Percentiles rank a stretch among this genome's conserved stretches.
phyloP scores from a whole-genome alignment of 208 protist species.

The Jaenimonas drosophilae region DNA sequence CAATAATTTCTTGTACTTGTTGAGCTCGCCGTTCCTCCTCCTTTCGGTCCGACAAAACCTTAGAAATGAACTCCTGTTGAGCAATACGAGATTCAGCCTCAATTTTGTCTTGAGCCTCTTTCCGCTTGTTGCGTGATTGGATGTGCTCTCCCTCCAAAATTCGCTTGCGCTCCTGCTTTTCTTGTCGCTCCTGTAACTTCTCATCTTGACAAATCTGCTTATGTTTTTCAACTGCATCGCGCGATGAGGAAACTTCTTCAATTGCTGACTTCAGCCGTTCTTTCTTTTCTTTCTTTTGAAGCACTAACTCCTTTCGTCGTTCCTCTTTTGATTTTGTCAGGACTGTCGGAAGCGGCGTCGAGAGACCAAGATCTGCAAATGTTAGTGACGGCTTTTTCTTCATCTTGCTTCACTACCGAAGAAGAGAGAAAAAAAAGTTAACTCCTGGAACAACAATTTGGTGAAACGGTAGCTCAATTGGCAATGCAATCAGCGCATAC shows the following conservation, averaged over 20 bases:
- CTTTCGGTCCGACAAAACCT: conserved; percentile 9
- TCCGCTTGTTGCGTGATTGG: conserved; percentile 31
- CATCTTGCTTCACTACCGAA: conserved; percentile 11
- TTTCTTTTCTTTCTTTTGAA: conserved; percentile 69
- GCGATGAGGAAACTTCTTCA: conserved; percentile 31
- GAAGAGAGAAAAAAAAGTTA: conserved; percentile 3
- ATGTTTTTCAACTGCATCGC: conserved; percentile 46
- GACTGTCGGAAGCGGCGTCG: conserved; percentile 49
- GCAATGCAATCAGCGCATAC: background rate
- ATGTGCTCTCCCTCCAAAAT: conserved; percentile 49
- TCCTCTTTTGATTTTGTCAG: conserved; percentile 46
- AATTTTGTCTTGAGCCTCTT: conserved; percentile 21
- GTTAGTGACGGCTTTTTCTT: conserved; percentile 38
- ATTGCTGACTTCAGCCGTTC: conserved; percentile 43
- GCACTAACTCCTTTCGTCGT: conserved; percentile 37
- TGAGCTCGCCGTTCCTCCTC: conserved; percentile 17
- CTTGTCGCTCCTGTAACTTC: conserved; percentile 19
- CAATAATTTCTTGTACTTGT: conserved; percentile 33
- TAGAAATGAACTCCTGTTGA: conserved; percentile 25
- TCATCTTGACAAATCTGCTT: conserved; percentile 45
- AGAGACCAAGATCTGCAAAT: conserved; percentile 74
- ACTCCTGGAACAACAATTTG: conserved; percentile 1
- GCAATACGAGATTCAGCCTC: conserved; percentile 15
- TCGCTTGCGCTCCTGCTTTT: conserved; percentile 55
- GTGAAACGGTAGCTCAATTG: background rate